Evolutionary conservation across 768 basidiomycete species (phyloP), one percentile per base, ranked within the genome.

Genomic region (Glaciozyma martinii): DNA sequence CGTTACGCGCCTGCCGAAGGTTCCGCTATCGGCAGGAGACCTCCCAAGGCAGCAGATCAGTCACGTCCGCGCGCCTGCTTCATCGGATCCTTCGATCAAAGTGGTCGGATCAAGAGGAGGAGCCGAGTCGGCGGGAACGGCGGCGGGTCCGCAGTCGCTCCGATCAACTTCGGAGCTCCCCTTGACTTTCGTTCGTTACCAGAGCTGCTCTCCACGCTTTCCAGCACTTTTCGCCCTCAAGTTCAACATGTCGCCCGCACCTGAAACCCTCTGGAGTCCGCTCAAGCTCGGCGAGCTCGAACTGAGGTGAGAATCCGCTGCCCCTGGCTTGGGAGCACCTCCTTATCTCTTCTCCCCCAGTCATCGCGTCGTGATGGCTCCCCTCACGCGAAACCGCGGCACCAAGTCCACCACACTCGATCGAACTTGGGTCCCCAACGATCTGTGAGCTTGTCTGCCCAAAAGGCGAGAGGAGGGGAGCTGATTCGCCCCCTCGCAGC

Each of bases 361-460:
- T 12, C 62, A 63, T 40, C 62, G 62, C 55, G 43, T 58, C 25
- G 56, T 63, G 2, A 27, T 63, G 16, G 62, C 62, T 30, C 62
- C 62, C 1, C 40, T 63, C 7, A 67, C 69, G 2, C 61, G 66
- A 19, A 68, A 66, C 61, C 44, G 67, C 2, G 67, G 54, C 0
- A 42, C 66, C 18, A 42, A 32, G 10, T 47, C 29, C 12, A 25
- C 23, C 5, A 33, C 16, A 6, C 10, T 52, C 18, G 53, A 42
- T 21, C 62, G 63, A 3, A 71, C 66, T 2, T 68, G 62, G 56
- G 58, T 65, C 0, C 61, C 70, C 8, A 68, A 68, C 25, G 67
- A 68, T 29, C 37, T 71, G 62, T 62, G 13, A 40, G 62, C 30
- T 21, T 5, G 42, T 1, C 29, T 32, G 47, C 16, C 42, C 25